Base-by-base conservation (phyloP, 2,329 filamentous ascomycete genomes). In the Thelonectria discophora region DNA sequence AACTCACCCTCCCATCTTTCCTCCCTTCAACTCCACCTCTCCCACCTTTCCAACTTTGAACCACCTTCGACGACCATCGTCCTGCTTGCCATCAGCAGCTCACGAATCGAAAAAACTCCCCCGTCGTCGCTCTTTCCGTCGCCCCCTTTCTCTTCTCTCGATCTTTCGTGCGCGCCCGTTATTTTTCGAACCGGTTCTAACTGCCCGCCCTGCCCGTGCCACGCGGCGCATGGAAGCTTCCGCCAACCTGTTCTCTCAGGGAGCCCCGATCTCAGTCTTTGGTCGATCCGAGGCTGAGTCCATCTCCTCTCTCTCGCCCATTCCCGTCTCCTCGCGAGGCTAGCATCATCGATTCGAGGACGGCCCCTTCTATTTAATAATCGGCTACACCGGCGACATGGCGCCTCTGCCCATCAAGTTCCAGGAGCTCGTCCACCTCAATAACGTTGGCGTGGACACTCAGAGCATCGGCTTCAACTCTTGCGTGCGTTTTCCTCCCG, bases 401-500 rank as follows among this genome's bases (percentile, higher is more conserved):
- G 86, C 88, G 78, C 86, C 89, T 80, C 84, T 96, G 76, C 93
- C 92, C 75, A 97, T 97, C 82, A 93, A 93, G 84, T 96, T 97
- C 81, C 91, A 90, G 78, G 93, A 97, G 88, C 87, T 94, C 75
- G 86, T 94, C 79, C 91, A 94, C 80, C 82, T 84, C 78, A 75
- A 76, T 73, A 79, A 76, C 70, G 74, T 82, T 63, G 79, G 80
- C 66, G 78, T 82, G 65, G 80, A 86, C 70, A 74, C 78, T 64
- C 71, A 77, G 68, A 77, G 77, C 73, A 92, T 93, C 84, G 88
- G 89, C 76, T 92, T 92, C 84, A 92, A 92, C 78, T 89, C 89
- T 74, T 93, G 90, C 83, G 89, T 92, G 84, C 81, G 89, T 75
- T 40, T 75, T 30, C 18, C 54, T 37, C n/a, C 58, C 64, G 39